These are phyloP conservation scores for Clavispora carvajalis DNA, from an alignment of 805 yeast species.

Conservation along the genomic window DNA sequence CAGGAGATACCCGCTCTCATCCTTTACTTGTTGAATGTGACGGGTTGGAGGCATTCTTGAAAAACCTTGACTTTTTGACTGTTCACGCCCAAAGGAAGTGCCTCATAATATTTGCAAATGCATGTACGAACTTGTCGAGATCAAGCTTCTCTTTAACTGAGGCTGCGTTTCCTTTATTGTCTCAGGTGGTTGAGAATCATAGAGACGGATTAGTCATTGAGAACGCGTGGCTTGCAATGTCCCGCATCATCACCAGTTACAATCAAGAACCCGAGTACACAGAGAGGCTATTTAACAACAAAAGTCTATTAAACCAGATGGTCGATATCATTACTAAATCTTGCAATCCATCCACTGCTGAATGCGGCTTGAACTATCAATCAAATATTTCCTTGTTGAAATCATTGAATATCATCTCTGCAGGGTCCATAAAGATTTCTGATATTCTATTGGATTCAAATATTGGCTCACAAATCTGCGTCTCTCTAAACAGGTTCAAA, in stretches of 20 bases:
- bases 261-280: slow-evolving; percentile 37
- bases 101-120: slow-evolving; percentile 62
- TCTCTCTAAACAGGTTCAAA: slow-evolving; percentile 49
- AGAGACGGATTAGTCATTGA: slow-evolving; percentile 59
- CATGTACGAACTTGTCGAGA: slow-evolving; percentile 47
- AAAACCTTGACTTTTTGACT: slow-evolving; percentile 82
- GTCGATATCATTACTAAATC: slow-evolving; percentile 8
- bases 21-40: slow-evolving; percentile 50
- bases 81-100: slow-evolving; percentile 85
- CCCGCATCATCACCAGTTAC: slow-evolving; percentile 52
- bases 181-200: slow-evolving; percentile 49
- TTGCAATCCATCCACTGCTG: slow-evolving; percentile 11
- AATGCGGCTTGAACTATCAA: slow-evolving; percentile 6
- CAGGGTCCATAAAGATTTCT: slow-evolving; percentile 40
- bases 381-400: slow-evolving; percentile 25
- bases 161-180: slow-evolving; percentile 55
- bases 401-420: slow-evolving; percentile 41
- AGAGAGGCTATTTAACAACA: slow-evolving; percentile 34
- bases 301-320: slow-evolving; percentile 7
- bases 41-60: slow-evolving; percentile 60
- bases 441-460: slow-evolving; percentile 35
- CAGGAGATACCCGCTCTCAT: slow-evolving; percentile 48
- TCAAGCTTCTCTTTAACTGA: slow-evolving; percentile 44
- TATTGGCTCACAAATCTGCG: not conserved
- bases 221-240: slow-evolving; percentile 59